A percentile compares a stretch with the other conserved stretches of the same genome.
phyloP scores from a whole-genome alignment of 495 filamentous ascomycete species.

The Antarctomyces pellizariae region DNA sequence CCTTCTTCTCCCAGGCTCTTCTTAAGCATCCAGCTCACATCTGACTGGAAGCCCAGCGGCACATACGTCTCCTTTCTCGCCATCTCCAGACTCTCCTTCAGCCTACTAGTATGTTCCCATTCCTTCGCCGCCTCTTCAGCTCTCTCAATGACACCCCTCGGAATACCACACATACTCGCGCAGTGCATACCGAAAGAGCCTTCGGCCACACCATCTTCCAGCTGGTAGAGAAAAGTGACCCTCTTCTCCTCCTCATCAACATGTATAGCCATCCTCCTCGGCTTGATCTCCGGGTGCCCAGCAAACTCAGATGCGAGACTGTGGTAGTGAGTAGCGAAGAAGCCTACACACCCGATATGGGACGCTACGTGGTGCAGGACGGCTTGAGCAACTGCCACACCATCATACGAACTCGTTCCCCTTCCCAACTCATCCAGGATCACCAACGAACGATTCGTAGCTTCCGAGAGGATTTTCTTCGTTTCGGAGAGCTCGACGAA shows the following conservation, averaged over 20 bases:
- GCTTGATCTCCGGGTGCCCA: slow-evolving; percentile 62
- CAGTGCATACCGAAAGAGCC: slow-evolving; percentile 99
- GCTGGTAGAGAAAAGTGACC: slow-evolving; percentile 86
- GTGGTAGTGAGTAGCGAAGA: slow-evolving; percentile 98
- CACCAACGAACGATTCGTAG: slow-evolving; percentile 81
- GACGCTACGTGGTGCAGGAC: slow-evolving; percentile 88
- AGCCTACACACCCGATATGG: slow-evolving; percentile 79
- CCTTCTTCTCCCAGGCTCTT: slow-evolving; percentile 22
- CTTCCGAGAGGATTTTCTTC: slow-evolving; percentile 93
- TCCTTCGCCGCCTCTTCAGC: slow-evolving; percentile 78
- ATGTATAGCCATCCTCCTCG: slow-evolving; percentile 77
- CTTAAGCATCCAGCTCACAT: slow-evolving; percentile 62
- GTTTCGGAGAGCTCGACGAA: slow-evolving; percentile 96
- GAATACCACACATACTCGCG: slow-evolving; percentile 91
- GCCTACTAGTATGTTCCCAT: slow-evolving; percentile 83
- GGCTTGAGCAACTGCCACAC: slow-evolving; percentile 87
- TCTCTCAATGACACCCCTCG: slow-evolving; percentile 53
- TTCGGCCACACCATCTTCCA: slow-evolving; percentile 88
- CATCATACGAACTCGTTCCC: slow-evolving; percentile 84
- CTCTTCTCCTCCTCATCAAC: slow-evolving; percentile 68
- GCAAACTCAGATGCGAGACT: slow-evolving; percentile 78
- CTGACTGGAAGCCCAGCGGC: slow-evolving; percentile 74
- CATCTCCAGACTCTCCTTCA: slow-evolving; percentile 72
- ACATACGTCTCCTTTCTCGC: slow-evolving; percentile 54
- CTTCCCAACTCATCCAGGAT: slow-evolving; percentile 96